Percentiles rank a stretch among this genome's conserved stretches.
These are phyloP conservation scores for Penicillium sclerotiorum DNA, from an alignment of 2,329 filamentous ascomycete species.

Conservation along the genomic window DNA sequence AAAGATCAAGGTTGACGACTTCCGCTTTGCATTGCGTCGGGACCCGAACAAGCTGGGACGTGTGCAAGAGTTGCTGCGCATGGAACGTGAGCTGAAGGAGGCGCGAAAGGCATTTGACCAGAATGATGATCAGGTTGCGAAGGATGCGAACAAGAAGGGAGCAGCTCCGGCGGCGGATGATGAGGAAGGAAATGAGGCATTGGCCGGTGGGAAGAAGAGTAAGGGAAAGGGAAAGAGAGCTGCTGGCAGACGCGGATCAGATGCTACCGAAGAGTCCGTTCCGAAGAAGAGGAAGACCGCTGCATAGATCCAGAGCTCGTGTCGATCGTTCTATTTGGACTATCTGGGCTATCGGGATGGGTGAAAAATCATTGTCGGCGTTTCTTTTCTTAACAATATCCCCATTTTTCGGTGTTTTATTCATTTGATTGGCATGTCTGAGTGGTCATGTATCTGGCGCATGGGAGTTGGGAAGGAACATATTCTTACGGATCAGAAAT, in stretches of 20 bases:
- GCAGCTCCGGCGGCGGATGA: conserved; percentile 29
- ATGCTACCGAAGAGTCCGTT: conserved; percentile 39
- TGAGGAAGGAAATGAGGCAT: conserved; percentile 26
- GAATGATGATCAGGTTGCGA: conserved; percentile 47
- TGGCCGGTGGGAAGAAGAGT: conserved; percentile 34
- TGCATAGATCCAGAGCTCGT: too few relatives aligned
- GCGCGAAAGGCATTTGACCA: conserved; percentile 65
- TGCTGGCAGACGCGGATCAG: conserved; percentile 24
- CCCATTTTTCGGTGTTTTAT: not conserved
- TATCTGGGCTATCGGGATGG: too few relatives aligned
- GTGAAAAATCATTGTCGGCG: conserved; percentile 6
- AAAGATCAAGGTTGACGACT: conserved; percentile 98
- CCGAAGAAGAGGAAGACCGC: conserved; percentile 38
- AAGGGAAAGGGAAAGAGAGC: conserved; percentile 42
- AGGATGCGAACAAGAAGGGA: conserved; percentile 41
- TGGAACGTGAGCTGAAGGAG: conserved; percentile 83
- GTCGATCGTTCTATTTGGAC: too few relatives aligned
- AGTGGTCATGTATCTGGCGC: not conserved
- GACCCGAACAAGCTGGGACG: conserved; percentile 85
- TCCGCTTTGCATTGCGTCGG: conserved; percentile 87
- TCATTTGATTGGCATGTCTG: not conserved
- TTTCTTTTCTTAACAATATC: not conserved
- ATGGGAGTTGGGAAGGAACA: not conserved
- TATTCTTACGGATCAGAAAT: not conserved
- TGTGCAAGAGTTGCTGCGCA: conserved; percentile 85